Evolutionary conservation across 306 rosid species (phyloP).

Genomic region (Biancaea sappan): DNA sequence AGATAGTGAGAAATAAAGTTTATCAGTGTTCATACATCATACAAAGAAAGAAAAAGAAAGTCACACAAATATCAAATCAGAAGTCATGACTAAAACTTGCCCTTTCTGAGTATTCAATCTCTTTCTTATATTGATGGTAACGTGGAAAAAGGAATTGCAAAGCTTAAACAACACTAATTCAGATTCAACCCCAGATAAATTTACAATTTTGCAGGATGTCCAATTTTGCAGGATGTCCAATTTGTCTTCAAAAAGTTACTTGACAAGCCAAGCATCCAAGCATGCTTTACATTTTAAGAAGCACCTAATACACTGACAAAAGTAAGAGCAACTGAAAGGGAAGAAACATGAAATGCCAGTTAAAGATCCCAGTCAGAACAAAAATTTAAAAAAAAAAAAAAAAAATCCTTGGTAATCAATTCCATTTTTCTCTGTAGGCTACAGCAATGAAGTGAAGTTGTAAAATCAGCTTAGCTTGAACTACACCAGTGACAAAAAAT

Average conservation of each 20-base stretch:
- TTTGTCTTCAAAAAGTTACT: not conserved
- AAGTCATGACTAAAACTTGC: not conserved
- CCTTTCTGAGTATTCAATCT: not conserved
- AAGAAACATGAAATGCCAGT: not conserved
- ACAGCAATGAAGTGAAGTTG: not conserved
- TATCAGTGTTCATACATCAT: too few relatives aligned
- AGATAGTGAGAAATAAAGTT: too few relatives aligned
- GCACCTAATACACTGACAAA: not conserved
- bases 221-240: too few relatives aligned
- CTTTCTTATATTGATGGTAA: not conserved
- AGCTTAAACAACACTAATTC: not conserved
- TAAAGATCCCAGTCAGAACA: not conserved
- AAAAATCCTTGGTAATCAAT: not conserved
- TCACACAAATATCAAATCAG: too few relatives aligned
- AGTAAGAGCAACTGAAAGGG: not conserved
- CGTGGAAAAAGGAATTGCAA: not conserved
- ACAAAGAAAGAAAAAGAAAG: too few relatives aligned
- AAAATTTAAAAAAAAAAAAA: too few relatives aligned
- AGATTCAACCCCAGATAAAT: not conserved
- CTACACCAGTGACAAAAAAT: not conserved
- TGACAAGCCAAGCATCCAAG: not conserved
- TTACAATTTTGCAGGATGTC: not conserved
- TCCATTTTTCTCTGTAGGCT: constrained; percentile 1
- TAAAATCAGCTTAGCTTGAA: constrained; percentile 15
- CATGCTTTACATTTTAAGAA: constrained; percentile 22